Conservation (phyloP, 2,329 filamentous ascomycete species). For the Aspergillus alliaceus region DNA sequence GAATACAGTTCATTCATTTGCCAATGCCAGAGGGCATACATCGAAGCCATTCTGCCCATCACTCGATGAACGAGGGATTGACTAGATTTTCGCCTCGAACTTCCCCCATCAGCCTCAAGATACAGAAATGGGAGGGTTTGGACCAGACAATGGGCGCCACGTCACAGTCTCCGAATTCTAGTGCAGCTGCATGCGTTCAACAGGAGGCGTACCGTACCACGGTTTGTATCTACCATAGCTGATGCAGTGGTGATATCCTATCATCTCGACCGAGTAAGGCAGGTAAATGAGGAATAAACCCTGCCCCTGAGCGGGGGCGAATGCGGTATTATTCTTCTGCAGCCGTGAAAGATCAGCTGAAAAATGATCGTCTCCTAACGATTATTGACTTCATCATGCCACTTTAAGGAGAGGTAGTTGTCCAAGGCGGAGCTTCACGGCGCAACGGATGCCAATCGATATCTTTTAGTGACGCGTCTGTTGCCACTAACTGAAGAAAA, state of each 20-base stretch:
- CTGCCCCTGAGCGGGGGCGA: slow-evolving; percentile 38
- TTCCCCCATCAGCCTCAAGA: slow-evolving; percentile 24
- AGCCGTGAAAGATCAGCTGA: slow-evolving; percentile 45
- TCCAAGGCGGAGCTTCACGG: slow-evolving; percentile 13
- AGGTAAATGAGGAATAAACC: slow-evolving; percentile 29
- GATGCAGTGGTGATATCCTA: slow-evolving; percentile 32
- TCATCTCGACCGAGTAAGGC: slow-evolving; percentile 28
- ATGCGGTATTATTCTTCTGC: slow-evolving; percentile 42
- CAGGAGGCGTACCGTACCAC: slow-evolving; percentile 35
- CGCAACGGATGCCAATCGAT: slow-evolving; percentile 30
- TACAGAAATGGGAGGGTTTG: slow-evolving; percentile 22
- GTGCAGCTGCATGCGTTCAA: slow-evolving; percentile 40
- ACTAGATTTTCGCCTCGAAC: slow-evolving; percentile 22
- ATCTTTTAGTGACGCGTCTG: slow-evolving; percentile 30
- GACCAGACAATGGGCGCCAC: slow-evolving; percentile 40
- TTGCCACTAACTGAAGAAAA: slow-evolving; percentile 30
- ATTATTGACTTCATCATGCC: slow-evolving; percentile 21
- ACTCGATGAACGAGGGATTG: slow-evolving; percentile 17
- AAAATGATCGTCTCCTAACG: slow-evolving; percentile 29
- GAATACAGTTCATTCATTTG: slow-evolving; percentile 11
- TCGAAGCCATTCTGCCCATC: slow-evolving; percentile 12
- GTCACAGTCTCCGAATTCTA: slow-evolving; percentile 42
- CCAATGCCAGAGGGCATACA: slow-evolving; percentile 9
- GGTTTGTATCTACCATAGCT: slow-evolving; percentile 33
- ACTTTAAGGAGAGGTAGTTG: slow-evolving; percentile 14